Percentiles rank a stretch among this genome's conserved stretches.
These are phyloP conservation scores for Schizophyllum amplum DNA, from an alignment of 1,284 basidiomycete species.

Conservation along the genomic window DNA sequence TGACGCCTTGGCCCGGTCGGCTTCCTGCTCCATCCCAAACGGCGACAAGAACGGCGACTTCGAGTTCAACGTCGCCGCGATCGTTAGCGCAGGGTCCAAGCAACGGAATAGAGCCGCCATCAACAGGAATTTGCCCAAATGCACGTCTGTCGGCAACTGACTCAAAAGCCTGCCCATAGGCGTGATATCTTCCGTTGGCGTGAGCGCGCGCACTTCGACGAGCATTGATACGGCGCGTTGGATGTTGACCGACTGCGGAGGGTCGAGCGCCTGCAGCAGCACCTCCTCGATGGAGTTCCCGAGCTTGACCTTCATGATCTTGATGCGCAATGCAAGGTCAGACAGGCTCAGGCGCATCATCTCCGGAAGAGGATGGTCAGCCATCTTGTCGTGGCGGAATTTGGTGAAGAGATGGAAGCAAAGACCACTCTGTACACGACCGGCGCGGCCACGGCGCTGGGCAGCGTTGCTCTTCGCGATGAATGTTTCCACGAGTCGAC, in stretches of 20 bases:
- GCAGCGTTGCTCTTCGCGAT: conserved; percentile 92
- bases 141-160: conserved; percentile 93
- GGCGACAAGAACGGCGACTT: conserved; percentile 92
- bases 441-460: conserved; percentile 86
- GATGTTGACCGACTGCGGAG: conserved; percentile 82
- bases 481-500: conserved; percentile 87
- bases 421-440: conserved; percentile 85
- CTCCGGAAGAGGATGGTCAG: conserved; percentile 90
- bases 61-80: conserved; percentile 88
- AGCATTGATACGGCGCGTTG: conserved; percentile 88
- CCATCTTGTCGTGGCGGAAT: conserved; percentile 85
- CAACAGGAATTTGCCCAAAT: conserved; percentile 92
- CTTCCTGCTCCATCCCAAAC: conserved; percentile 83
- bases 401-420: conserved; percentile 98
- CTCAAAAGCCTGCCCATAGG: conserved; percentile 89
- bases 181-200: conserved; percentile 85
- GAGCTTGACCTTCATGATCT: conserved; percentile 91
- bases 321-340: conserved; percentile 91
- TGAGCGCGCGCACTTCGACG: conserved; percentile 88
- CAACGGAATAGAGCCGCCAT: conserved; percentile 84
- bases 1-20: conserved; percentile 74
- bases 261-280: conserved; percentile 82
- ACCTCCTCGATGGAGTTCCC: conserved; percentile 89
- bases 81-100: conserved; percentile 91
- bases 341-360: conserved; percentile 94